A percentile compares a stretch with the other conserved stretches of the same genome.
Conservation (phyloP, 2,329 filamentous ascomycete species). For the Claviceps digitariae region DNA sequence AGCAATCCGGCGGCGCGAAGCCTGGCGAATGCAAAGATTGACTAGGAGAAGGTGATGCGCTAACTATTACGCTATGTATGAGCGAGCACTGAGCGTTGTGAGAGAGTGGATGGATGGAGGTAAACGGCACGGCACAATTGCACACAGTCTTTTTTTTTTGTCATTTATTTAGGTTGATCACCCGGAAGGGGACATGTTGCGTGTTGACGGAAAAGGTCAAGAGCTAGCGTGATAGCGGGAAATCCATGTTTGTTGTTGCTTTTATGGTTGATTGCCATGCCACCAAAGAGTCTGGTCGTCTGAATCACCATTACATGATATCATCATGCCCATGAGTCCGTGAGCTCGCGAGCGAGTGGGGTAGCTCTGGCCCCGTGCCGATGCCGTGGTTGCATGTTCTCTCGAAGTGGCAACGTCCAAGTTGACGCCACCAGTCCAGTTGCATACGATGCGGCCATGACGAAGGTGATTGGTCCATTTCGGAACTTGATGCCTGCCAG, state of each 20-base stretch:
- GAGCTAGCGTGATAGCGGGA: not conserved
- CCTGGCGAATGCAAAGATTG: slow-evolving; percentile 61
- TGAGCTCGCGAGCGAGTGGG: no score
- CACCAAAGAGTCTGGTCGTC: no score
- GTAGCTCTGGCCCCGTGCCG: no score
- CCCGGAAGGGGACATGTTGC: not conserved
- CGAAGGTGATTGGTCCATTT: not conserved
- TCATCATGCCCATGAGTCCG: no score
- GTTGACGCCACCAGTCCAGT: no score
- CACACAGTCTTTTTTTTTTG: not conserved
- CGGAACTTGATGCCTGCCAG: not conserved
- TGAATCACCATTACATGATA: no score
- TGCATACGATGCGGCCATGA: no score
- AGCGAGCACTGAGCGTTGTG: not conserved
- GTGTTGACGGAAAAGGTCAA: not conserved
- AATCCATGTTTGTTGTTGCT: not conserved
- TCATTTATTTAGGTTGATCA: not conserved
- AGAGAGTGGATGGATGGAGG: not conserved
- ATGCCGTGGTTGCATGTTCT: no score
- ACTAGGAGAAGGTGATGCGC: slow-evolving; percentile 29
- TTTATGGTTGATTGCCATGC: not conserved
- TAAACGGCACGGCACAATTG: not conserved
- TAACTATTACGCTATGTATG: not conserved
- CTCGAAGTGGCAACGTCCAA: no score
- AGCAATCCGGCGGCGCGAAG: slow-evolving; percentile 52